Conservation (phyloP, 371 early-diverging fungal genomes). For the Mortierella sp. region DNA sequence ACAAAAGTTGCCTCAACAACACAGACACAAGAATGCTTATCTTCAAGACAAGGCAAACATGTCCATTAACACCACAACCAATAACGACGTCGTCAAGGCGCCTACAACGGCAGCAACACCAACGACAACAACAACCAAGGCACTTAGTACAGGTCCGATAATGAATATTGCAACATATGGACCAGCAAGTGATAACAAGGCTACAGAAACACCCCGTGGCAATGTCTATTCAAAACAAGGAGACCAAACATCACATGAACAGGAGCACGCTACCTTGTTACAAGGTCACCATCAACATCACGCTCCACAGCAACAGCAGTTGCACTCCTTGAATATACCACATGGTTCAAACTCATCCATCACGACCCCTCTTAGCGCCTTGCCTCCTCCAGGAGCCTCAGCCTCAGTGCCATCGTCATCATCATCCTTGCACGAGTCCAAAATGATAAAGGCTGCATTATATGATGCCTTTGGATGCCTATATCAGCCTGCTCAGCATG, state of each 20-base stretch:
- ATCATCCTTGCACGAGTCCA: constrained; percentile 20
- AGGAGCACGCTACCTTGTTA: background rate
- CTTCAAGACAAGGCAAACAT: background rate
- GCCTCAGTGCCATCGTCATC: too few relatives aligned
- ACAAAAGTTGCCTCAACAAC: background rate
- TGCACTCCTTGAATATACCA: constrained; percentile 18
- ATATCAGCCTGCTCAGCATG: constrained; percentile 49
- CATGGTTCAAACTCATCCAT: constrained; percentile 15
- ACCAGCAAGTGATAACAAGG: background rate
- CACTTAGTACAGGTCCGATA: background rate
- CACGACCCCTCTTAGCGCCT: constrained; percentile 13
- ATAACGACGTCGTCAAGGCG: background rate
- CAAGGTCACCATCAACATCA: background rate
- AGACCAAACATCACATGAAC: background rate
- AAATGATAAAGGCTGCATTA: constrained; percentile 20
- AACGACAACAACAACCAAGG: background rate
- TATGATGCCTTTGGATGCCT: constrained; percentile 51
- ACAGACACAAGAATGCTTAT: background rate
- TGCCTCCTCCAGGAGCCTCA: constrained; percentile 27
- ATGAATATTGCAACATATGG: background rate
- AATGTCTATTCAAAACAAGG: background rate
- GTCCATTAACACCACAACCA: background rate
- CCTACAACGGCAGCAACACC: background rate
- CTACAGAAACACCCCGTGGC: background rate
- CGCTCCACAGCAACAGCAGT: background rate